These are phyloP conservation scores for Vitis rupestris DNA, from an alignment of 164 flowering plant species.

Conservation along the genomic window DNA sequence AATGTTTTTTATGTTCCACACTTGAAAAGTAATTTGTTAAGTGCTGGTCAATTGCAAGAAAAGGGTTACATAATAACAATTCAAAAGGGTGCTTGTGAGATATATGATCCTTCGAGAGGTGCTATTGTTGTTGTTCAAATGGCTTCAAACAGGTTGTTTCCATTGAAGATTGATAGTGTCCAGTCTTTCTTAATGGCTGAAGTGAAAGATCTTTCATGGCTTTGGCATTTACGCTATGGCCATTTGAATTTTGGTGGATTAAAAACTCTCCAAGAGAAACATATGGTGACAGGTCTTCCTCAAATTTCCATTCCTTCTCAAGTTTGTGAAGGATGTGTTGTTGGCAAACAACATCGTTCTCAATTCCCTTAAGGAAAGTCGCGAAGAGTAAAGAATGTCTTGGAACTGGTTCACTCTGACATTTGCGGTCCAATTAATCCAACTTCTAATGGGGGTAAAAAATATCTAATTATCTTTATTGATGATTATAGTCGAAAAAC, in stretches of 20 bases:
- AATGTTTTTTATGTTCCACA: conserved; percentile 7
- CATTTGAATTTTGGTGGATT: no score
- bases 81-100: neutral
- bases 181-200: neutral
- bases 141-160: no score
- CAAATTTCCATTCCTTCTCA: conserved; percentile 8
- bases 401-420: conserved; percentile 1
- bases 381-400: conserved; percentile 3
- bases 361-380: conserved; percentile 10
- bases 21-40: no score
- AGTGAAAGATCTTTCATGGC: no score
- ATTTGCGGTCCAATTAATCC: conserved; percentile 12
- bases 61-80: neutral
- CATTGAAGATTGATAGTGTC: no score
- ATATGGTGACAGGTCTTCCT: conserved; percentile 3
- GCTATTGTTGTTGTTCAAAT: no score
- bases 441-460: conserved; percentile 1
- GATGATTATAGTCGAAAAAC: no score
- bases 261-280: no score
- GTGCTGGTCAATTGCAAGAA: no score
- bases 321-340: neutral
- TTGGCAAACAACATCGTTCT: conserved; percentile 2
- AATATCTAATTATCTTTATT: no score
- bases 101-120: no score
- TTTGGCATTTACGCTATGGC: no score